Evolutionary conservation across 2,329 filamentous ascomycete species (phyloP).

Genomic region (Xylariales sp.): DNA sequence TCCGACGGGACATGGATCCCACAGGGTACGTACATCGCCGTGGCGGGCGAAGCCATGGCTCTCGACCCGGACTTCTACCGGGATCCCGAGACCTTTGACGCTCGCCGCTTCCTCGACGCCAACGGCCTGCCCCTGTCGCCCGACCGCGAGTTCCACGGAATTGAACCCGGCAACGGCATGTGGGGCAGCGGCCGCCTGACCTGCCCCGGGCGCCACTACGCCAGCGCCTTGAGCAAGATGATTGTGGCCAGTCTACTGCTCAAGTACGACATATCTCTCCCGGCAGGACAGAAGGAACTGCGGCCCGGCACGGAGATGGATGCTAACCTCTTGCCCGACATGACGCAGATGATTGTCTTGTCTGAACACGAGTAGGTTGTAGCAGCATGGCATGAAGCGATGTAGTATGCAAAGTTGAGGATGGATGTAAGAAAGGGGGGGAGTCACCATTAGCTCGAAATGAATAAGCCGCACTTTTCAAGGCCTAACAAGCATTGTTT

Average conservation of each 20-base stretch:
- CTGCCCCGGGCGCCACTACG: slow-evolving; percentile 10
- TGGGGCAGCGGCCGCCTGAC: slow-evolving; percentile 10
- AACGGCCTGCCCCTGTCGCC: neutral
- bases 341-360: neutral
- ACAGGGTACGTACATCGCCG: neutral
- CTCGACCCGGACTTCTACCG: slow-evolving; percentile 4
- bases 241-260: slow-evolving; percentile 9
- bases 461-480: too few species aligned
- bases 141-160: slow-evolving; percentile 5
- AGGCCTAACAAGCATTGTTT: too few species aligned
- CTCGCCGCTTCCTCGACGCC: slow-evolving; percentile 2
- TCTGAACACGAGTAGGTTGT: too few species aligned
- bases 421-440: too few species aligned
- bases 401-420: too few species aligned
- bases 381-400: too few species aligned
- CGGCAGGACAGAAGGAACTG: neutral
- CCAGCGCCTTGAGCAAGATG: slow-evolving; percentile 9
- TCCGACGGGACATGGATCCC: slow-evolving; percentile 1
- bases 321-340: neutral
- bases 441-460: too few species aligned
- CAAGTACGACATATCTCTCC: slow-evolving; percentile 1
- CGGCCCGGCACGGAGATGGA: neutral
- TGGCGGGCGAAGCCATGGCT: neutral
- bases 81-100: slow-evolving; percentile 5
- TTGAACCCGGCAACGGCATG: slow-evolving; percentile 9